phyloP scores from a whole-genome alignment of 495 filamentous ascomycete genomes.

The Tetracladium marchalianum region DNA sequence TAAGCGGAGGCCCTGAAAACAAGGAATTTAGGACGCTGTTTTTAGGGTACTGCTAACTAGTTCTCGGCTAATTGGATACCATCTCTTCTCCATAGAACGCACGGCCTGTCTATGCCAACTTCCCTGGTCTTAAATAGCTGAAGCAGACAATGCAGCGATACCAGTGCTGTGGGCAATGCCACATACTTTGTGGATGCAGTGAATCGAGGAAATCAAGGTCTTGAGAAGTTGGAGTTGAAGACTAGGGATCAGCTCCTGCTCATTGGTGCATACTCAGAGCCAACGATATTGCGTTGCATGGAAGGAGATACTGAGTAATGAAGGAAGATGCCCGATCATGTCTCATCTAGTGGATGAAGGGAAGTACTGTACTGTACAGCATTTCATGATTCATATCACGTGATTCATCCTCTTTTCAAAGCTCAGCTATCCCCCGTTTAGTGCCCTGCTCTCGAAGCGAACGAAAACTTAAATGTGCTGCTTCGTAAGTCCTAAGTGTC shows the following conservation, averaged over 20 bases:
- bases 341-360: conserved; percentile 8
- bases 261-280: conserved; percentile 6
- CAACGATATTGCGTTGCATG: conserved; percentile 8
- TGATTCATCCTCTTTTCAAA: conserved; percentile 10
- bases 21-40: too few relatives aligned
- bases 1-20: too few relatives aligned
- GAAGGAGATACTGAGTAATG: conserved; percentile 9
- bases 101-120: conserved; percentile 5
- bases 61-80: too few relatives aligned
- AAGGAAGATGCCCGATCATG: conserved; percentile 8
- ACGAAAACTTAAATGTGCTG: conserved; percentile 11
- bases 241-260: conserved; percentile 9
- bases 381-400: conserved; percentile 9
- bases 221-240: conserved; percentile 6
- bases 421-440: conserved; percentile 12
- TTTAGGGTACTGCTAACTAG: too few relatives aligned
- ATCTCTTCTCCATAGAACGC: conserved; percentile 3
- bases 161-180: conserved; percentile 5
- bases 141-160: conserved; percentile 1
- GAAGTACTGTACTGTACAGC: conserved; percentile 3
- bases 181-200: conserved; percentile 7
- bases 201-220: conserved; percentile 3
- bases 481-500: conserved; percentile 12
- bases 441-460: conserved; percentile 13
- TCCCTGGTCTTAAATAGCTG: conserved; percentile 7